A percentile compares a stretch with the other conserved stretches of the same genome.
phyloP scores from a whole-genome alignment of 768 basidiomycete genomes.

The Termitomyces sp. region DNA sequence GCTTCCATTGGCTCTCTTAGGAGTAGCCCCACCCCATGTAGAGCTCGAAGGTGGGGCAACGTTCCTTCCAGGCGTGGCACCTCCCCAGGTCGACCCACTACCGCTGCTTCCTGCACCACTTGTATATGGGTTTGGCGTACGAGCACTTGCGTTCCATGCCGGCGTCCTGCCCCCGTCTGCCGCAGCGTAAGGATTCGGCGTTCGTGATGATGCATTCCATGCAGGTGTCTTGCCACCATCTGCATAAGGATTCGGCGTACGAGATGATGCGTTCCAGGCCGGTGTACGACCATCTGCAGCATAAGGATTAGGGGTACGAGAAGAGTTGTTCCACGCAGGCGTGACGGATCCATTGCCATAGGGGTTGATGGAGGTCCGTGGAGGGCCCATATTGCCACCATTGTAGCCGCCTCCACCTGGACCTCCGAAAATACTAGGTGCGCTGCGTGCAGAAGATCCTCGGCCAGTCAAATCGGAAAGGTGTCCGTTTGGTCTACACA shows the following conservation, averaged over 20 bases:
- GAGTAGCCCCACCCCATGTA: constrained; percentile 47
- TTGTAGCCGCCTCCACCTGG: constrained; percentile 13
- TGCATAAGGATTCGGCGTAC: constrained; percentile 71
- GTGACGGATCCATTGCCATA: constrained; percentile 28
- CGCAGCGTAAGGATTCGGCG: constrained; percentile 69
- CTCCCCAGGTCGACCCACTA: constrained; percentile 36
- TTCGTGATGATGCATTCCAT: constrained; percentile 61
- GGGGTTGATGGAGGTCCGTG: constrained; percentile 30
- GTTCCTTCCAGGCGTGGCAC: constrained; percentile 28
- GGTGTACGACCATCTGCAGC: constrained; percentile 53
- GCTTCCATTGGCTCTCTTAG: constrained; percentile 25
- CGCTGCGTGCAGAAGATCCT: constrained; percentile 9
- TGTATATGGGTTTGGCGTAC: constrained; percentile 72
- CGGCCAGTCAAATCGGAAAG: constrained; percentile 47
- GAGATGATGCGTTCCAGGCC: constrained; percentile 52
- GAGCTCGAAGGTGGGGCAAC: constrained; percentile 4
- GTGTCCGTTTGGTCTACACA: constrained; percentile 51
- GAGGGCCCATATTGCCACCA: constrained; percentile 12
- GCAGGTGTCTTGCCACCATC: constrained; percentile 61
- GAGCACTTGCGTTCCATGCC: constrained; percentile 57
- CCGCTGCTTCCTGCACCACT: constrained; percentile 46
- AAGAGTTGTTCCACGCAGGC: constrained; percentile 23
- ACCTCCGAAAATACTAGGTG: constrained; percentile 14
- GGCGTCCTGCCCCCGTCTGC: constrained; percentile 64
- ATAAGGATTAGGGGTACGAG: constrained; percentile 73